A percentile compares a stretch with the other conserved stretches of the same genome.
phyloP scores from a whole-genome alignment of 78 protist species.

The Polysphondylium violaceum region DNA sequence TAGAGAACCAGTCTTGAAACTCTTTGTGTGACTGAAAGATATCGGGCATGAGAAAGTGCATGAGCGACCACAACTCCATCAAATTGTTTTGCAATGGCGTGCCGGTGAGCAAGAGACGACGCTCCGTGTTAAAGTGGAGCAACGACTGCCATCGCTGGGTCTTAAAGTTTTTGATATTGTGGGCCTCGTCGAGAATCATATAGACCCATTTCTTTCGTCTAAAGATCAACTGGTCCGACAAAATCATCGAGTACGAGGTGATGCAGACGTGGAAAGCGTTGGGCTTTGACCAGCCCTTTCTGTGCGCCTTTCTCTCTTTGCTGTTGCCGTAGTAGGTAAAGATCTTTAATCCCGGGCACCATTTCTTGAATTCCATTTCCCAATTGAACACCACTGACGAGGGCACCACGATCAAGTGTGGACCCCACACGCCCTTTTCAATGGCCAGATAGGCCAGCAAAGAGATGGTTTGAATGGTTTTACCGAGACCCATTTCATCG shows the following conservation, averaged over 20 bases:
- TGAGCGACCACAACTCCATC: constrained; percentile 98
- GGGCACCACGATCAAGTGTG: constrained; percentile 96
- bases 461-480: constrained; percentile 96
- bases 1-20: constrained; percentile 93
- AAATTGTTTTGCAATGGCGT: constrained; percentile 98
- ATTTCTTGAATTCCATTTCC: constrained; percentile 96
- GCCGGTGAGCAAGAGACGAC: constrained; percentile 88
- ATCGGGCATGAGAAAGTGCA: constrained; percentile 97
- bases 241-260: constrained; percentile 90
- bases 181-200: constrained; percentile 98
- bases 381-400: constrained; percentile 90
- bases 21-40: constrained; percentile 91
- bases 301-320: constrained; percentile 88
- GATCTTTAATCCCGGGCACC: constrained; percentile 95
- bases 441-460: constrained; percentile 95
- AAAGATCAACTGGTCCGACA: constrained; percentile 88
- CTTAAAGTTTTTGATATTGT: constrained; percentile 94
- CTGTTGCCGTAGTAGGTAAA: constrained; percentile 92
- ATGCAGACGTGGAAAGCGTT: constrained; percentile 94
- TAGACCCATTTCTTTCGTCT: constrained; percentile 91
- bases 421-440: constrained; percentile 93
- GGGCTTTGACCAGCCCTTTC: constrained; percentile 93
- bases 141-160: constrained; percentile 92
- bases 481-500: constrained; percentile 97
- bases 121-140: constrained; percentile 79